Evolutionary conservation across 257 asterid species (phyloP).

Genomic region (Coffea canephora): DNA sequence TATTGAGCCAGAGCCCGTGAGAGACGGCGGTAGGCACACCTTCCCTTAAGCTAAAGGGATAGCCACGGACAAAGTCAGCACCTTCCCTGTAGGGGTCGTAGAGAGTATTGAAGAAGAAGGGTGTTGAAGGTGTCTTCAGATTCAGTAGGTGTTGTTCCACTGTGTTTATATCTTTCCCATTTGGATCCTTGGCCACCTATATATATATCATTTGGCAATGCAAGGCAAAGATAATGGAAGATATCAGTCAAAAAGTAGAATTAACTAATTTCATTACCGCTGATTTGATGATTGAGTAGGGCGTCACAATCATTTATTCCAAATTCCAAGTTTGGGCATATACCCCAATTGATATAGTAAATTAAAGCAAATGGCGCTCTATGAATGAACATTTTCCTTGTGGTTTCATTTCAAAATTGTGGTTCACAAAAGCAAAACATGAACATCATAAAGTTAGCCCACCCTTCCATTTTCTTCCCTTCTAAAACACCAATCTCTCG

Average conservation of each 20-base stretch:
- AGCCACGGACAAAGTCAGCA: conserved; percentile 46
- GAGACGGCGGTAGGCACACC: conserved; percentile 48
- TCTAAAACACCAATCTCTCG: no score
- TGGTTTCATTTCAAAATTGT: no score
- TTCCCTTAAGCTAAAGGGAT: conserved; percentile 42
- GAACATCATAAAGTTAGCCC: neutral
- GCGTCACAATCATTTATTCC: no score
- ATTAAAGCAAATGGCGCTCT: no score
- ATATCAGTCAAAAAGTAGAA: neutral
- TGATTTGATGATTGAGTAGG: no score
- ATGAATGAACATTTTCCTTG: no score
- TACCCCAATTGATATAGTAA: no score
- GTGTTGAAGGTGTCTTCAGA: conserved; percentile 37
- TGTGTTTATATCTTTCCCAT: conserved; percentile 38
- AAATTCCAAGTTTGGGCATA: no score
- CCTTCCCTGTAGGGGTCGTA: conserved; percentile 44
- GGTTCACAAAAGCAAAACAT: neutral
- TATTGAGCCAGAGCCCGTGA: conserved; percentile 50
- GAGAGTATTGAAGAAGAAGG: conserved; percentile 47
- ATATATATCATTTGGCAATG: neutral
- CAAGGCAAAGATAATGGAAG: neutral
- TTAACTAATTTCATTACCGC: neutral
- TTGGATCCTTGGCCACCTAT: conserved; percentile 46
- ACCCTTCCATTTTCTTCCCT: no score
- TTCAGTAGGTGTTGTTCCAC: conserved; percentile 32